Base-by-base conservation (phyloP, 148 eudicot species). In the Gaultheria prostrata region DNA sequence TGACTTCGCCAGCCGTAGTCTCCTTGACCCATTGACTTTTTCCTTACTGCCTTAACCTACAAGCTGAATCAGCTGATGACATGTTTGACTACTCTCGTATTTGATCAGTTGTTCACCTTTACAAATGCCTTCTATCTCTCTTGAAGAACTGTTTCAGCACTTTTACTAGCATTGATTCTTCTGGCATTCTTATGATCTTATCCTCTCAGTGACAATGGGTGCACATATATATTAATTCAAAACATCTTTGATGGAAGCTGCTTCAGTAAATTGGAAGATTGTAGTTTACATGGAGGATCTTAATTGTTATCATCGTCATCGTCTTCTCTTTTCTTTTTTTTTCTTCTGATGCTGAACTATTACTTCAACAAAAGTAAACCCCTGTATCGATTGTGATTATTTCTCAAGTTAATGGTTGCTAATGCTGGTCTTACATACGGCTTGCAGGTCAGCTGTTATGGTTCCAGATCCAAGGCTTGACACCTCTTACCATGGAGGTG, bases 381-480 rank as follows among this genome's bases (percentile, higher is more conserved):
- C 28, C 45, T 24, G 3, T 20, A 57, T 56, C 26, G 57, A 56
- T 39, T 57, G 69, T 4, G 20, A 15, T 51, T 74, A 32, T 2
- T 75, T 46, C 35, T 72, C 32, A n/a, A 33, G 12, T 69, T 82
- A 0, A 9, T 82, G 53, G 24, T 72, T 39, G 50, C 35, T n/a
- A 35, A 72, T 24, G 56, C n/a, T 75, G 59, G 43, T 20, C 11
- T 26, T 59, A 24, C 28, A 28, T 43, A 48, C 69, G 61, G 6
- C 61, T 20, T 92, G 90, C 93, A 96, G 98, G 97, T 93, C 85
- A 26, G 97, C 89, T 51, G 94, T 94, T 77, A 96, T 94, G 98
- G 95, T 96, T 79, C 98, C 97, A 49, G 98, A 96, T 88, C 93
- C 95, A 75, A 94, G 94, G 87, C 87, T 96, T 54, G 98, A 96